phyloP scores from a whole-genome alignment of 2,329 filamentous ascomycete species.

The Colletotrichum sp. region DNA sequence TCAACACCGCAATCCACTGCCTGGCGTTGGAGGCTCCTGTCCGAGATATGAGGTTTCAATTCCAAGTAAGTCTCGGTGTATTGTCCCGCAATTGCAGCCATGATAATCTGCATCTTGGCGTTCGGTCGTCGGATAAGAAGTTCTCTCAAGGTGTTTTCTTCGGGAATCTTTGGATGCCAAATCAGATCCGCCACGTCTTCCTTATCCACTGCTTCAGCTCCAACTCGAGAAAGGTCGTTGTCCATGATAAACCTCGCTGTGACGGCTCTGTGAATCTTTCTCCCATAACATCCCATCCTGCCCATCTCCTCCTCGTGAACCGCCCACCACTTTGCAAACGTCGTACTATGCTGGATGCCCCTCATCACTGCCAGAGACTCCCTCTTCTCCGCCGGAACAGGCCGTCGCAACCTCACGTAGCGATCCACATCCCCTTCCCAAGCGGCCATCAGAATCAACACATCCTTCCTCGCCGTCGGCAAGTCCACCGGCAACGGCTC shows the following conservation, averaged over 20 bases:
- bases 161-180: conserved; percentile 41
- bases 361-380: conserved; percentile 1
- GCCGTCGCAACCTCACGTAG: neutral
- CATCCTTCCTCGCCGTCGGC: neutral
- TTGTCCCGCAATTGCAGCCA: conserved; percentile 43
- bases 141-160: conserved; percentile 37
- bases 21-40: neutral
- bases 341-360: conserved; percentile 40
- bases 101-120: conserved; percentile 38
- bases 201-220: neutral
- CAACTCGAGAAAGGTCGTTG: conserved; percentile 29
- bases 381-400: neutral
- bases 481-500: neutral
- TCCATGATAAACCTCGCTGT: conserved; percentile 29
- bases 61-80: neutral
- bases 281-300: neutral
- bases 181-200: conserved; percentile 39
- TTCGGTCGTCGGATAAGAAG: conserved; percentile 34
- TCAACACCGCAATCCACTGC: neutral
- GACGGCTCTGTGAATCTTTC: conserved; percentile 21
- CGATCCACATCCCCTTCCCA: neutral
- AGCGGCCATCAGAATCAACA: neutral
- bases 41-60: neutral
- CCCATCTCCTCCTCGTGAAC: neutral
- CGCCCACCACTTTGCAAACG: conserved; percentile 38